Evolutionary conservation across 176 grass and related monocot genomes (phyloP).

Genomic region (Juncus effusus): DNA sequence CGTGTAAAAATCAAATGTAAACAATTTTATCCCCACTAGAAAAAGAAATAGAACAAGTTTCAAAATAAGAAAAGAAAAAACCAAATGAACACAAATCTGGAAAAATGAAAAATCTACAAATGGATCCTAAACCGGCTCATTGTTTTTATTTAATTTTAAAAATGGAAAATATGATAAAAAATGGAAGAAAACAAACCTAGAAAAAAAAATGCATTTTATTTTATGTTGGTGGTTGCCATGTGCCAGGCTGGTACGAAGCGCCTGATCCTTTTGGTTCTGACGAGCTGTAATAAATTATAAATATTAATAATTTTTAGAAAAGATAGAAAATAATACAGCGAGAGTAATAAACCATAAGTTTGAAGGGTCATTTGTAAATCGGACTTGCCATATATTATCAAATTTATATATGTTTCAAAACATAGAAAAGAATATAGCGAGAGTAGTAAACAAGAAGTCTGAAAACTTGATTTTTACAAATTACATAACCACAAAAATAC

Average conservation of each 20-base stretch:
- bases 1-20: too few species aligned
- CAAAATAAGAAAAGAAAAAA: too few species aligned
- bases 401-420: background rate
- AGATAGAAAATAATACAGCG: background rate
- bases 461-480: background rate
- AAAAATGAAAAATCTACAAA: too few species aligned
- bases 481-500: background rate
- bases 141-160: too few species aligned
- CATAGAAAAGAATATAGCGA: background rate
- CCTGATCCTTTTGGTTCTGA: conserved; percentile 43
- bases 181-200: too few species aligned
- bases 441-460: background rate
- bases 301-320: background rate
- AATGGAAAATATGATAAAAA: background rate
- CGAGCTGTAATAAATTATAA: conserved; percentile 7
- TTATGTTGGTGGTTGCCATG: conserved; percentile 50
- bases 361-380: too few species aligned
- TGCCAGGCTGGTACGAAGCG: conserved; percentile 34
- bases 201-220: background rate
- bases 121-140: too few species aligned
- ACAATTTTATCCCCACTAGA: too few species aligned
- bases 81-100: too few species aligned
- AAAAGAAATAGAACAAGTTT: too few species aligned
- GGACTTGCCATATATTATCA: conserved; percentile 3
- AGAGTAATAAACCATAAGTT: background rate